Percentiles rank a stretch among this genome's conserved stretches.
phyloP scores from a whole-genome alignment of 2,329 filamentous ascomycete genomes.

The Truncatella angustata region DNA sequence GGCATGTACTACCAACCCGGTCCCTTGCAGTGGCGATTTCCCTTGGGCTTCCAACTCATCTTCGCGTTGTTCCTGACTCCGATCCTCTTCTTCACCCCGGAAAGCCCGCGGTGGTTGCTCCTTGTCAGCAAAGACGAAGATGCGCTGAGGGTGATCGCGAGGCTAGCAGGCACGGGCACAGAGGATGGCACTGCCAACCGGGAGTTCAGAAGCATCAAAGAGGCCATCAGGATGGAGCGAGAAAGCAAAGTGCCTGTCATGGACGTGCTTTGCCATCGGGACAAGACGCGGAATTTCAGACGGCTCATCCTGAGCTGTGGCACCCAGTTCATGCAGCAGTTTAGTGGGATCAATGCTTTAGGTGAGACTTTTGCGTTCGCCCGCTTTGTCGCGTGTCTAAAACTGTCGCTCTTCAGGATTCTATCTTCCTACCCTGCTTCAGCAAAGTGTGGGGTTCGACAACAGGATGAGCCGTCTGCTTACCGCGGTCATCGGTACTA shows the following conservation, averaged over 20 bases:
- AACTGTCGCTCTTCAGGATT: conserved; percentile 30
- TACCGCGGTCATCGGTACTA: conserved; percentile 47
- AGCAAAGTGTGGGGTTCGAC: conserved; percentile 51
- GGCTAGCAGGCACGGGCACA: conserved; percentile 43
- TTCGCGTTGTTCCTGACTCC: conserved; percentile 34
- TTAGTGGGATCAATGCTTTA: conserved; percentile 41
- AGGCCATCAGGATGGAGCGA: conserved; percentile 33
- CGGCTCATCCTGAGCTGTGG: conserved; percentile 33
- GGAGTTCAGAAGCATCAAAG: conserved; percentile 35
- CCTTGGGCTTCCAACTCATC: conserved; percentile 34
- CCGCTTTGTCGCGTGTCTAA: background rate
- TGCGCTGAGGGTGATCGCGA: conserved; percentile 48
- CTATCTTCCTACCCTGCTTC: conserved; percentile 54
- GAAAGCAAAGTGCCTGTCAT: conserved; percentile 28
- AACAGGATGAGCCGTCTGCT: conserved; percentile 52
- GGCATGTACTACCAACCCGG: conserved; percentile 31
- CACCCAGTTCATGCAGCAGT: conserved; percentile 48
- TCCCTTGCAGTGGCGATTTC: conserved; percentile 35
- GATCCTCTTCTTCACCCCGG: conserved; percentile 27
- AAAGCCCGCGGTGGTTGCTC: conserved; percentile 44
- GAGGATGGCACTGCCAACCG: conserved; percentile 25
- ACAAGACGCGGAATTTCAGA: conserved; percentile 32
- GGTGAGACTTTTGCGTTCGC: conserved; percentile 13
- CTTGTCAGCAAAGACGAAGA: conserved; percentile 46
- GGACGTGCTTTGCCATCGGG: conserved; percentile 34